These are phyloP conservation scores for Ambrosia artemisiifolia DNA, from an alignment of 129 eudicot genomes.

Conservation along the genomic window DNA sequence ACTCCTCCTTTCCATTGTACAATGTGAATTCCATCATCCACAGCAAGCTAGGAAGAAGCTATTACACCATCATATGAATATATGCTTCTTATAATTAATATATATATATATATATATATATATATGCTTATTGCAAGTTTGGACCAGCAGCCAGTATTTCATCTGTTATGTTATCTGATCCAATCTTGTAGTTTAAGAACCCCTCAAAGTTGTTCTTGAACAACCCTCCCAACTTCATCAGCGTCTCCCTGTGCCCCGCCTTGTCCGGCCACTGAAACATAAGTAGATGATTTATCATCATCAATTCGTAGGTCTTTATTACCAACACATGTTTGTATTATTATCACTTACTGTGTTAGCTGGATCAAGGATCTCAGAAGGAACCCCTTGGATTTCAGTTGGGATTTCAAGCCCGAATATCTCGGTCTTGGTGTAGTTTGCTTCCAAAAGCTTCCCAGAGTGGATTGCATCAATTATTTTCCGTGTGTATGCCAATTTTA, in stretches of 20 bases:
- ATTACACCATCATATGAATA: background rate
- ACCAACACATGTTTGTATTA: no score
- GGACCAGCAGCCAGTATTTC: constrained; percentile 95
- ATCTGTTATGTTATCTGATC: constrained; percentile 56
- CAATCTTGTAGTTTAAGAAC: constrained; percentile 68
- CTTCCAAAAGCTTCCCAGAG: constrained; percentile 74
- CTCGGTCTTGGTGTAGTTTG: constrained; percentile 61
- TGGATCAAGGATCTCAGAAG: constrained; percentile 88
- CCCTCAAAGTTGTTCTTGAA: constrained; percentile 84
- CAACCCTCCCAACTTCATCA: constrained; percentile 78
- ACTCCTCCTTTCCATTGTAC: background rate
- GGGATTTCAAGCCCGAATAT: constrained; percentile 94
- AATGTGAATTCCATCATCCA: background rate
- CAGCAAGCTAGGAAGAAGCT: background rate
- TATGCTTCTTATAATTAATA: background rate
- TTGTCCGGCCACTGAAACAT: constrained; percentile 73
- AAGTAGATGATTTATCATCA: no score
- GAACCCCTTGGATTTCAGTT: constrained; percentile 77
- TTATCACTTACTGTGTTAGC: constrained; percentile 62
- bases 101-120: background rate
- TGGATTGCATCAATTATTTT: constrained; percentile 94
- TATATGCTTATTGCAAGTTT: constrained; percentile 7
- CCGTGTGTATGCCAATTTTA: constrained; percentile 83
- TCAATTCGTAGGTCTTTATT: no score
- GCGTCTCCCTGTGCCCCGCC: constrained; percentile 68